Percentiles rank a stretch among this genome's conserved stretches.
Conservation (phyloP, 192 early-diverging fungal genomes). For the Anaeromyces robustus region DNA sequence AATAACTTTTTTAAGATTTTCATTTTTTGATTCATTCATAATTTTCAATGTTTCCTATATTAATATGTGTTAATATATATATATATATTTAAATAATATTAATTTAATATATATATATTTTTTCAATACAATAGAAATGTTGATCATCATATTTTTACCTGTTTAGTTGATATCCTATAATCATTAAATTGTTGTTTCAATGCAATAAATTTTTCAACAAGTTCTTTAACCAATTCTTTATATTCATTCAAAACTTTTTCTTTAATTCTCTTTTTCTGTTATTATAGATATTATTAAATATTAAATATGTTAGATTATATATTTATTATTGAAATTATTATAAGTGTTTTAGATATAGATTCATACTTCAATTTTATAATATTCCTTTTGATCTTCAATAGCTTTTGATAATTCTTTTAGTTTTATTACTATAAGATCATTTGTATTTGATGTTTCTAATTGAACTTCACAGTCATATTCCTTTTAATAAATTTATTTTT, state of each 20-base stretch:
- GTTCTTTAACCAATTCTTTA: neutral
- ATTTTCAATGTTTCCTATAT: neutral
- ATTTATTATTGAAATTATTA: neutral
- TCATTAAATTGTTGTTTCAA: neutral
- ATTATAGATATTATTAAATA: neutral
- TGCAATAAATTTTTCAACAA: neutral
- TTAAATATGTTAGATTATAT: neutral
- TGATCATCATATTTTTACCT: neutral
- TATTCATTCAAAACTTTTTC: neutral
- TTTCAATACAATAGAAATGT: too few species aligned
- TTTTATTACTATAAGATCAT: neutral
- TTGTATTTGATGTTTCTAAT: neutral
- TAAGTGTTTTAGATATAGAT: neutral
- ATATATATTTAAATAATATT: too few species aligned
- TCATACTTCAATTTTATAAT: neutral
- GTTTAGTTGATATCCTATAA: neutral
- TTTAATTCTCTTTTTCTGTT: neutral
- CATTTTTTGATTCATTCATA: neutral
- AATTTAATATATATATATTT: too few species aligned
- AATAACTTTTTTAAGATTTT: neutral
- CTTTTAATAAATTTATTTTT: neutral
- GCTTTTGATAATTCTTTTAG: neutral
- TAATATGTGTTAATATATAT: too few species aligned
- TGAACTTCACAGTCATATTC: neutral
- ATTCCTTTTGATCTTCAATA: neutral